These are phyloP conservation scores for Boletus pseudo-olivaceus DNA, from an alignment of 768 basidiomycete genomes.

Conservation along the genomic window DNA sequence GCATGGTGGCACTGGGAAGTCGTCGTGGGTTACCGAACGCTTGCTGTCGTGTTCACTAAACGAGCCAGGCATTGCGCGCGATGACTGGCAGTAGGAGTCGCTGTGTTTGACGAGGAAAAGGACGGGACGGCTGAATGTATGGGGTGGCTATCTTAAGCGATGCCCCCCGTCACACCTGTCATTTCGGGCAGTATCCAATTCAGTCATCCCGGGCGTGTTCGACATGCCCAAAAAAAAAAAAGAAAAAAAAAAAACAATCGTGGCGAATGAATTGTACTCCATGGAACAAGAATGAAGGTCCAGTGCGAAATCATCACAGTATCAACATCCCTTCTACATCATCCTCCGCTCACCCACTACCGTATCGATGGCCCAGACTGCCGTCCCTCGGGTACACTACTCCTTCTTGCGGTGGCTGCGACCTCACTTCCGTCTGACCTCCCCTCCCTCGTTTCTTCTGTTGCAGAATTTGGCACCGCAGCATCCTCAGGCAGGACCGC, in stretches of 20 bases:
- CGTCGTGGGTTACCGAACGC: conserved; percentile 10
- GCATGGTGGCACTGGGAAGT: conserved; percentile 45
- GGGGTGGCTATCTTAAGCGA: conserved; percentile 18
- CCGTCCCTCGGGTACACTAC: not conserved
- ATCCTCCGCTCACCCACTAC: conserved; percentile 20
- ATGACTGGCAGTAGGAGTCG: not conserved
- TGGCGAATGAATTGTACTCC: no score
- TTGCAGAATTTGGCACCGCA: not conserved
- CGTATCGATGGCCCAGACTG: not conserved
- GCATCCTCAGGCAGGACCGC: not conserved
- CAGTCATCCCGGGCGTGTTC: not conserved
- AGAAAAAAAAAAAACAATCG: not conserved
- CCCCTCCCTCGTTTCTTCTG: not conserved
- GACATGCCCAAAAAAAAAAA: not conserved
- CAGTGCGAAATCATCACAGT: no score
- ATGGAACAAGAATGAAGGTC: not conserved
- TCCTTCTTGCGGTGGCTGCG: not conserved
- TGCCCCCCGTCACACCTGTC: conserved; percentile 10
- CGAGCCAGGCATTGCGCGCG: conserved; percentile 42
- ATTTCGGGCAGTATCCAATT: conserved; percentile 3
- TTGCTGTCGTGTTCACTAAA: conserved; percentile 36
- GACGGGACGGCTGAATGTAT: conserved; percentile 3
- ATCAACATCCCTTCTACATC: conserved; percentile 20
- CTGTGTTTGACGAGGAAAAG: conserved; percentile 11
- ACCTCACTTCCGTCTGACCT: not conserved